Evolutionary conservation across 495 filamentous ascomycete species (phyloP).

Genomic region (Margaritispora aquatica): DNA sequence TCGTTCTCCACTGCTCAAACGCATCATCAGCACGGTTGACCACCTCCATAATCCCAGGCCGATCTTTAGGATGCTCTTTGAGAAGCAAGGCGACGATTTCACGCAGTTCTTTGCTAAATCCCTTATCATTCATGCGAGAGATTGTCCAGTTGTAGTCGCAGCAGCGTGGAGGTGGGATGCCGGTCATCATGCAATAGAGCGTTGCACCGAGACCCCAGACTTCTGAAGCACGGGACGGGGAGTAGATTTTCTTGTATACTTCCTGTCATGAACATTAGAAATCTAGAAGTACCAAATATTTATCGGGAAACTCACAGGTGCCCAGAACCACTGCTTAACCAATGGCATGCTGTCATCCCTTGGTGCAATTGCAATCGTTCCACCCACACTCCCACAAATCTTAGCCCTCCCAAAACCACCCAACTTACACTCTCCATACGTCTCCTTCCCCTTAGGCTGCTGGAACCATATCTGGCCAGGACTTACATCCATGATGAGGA

Average conservation of each 20-base stretch:
- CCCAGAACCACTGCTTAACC: constrained; percentile 15
- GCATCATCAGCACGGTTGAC: constrained; percentile 21
- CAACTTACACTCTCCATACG: constrained; percentile 42
- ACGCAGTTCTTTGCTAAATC: constrained; percentile 24
- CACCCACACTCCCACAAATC: constrained; percentile 27
- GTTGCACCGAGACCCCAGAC: constrained; percentile 30
- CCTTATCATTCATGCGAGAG: constrained; percentile 24
- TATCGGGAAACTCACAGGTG: constrained; percentile 4
- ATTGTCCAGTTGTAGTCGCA: constrained; percentile 27
- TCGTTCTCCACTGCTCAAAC: constrained; percentile 27
- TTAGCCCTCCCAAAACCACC: constrained; percentile 33
- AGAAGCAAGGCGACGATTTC: constrained; percentile 23
- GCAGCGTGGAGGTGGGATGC: constrained; percentile 17
- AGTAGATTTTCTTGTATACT: constrained; percentile 18
- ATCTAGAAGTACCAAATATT: no score
- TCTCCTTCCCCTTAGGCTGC: constrained; percentile 37
- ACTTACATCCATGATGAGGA: constrained; percentile 37
- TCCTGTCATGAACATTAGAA: no score
- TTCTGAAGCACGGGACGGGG: constrained; percentile 29
- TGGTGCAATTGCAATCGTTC: not conserved
- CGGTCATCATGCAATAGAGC: constrained; percentile 35
- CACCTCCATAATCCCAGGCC: constrained; percentile 14
- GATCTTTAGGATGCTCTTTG: constrained; percentile 14
- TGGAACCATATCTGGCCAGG: constrained; percentile 38
- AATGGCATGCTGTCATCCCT: constrained; percentile 1